Base-by-base conservation (phyloP, 768 basidiomycete species). In the Suillus tomentosus region DNA sequence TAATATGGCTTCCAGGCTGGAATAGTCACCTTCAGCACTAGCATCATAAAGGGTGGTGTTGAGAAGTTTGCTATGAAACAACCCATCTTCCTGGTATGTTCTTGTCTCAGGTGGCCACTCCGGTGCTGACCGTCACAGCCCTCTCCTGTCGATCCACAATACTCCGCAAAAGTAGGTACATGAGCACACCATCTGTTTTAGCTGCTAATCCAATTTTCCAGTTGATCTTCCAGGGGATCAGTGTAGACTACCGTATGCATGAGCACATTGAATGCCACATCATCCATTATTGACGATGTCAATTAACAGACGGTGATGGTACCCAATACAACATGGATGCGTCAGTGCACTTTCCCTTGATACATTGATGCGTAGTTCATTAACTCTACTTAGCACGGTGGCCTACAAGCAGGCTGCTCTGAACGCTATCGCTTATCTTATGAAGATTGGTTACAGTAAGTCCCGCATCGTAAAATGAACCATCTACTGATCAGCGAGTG, bases 361-460 rank as follows among this genome's bases (percentile, higher is more conserved):
- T n/a, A 14, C 17, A 54, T 14, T 19, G 9, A 54, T 39, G 22
- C 0, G 2, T 27, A 47, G 57, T 50, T 53, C 59, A n/a, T 11
- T 22, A 1, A n/a, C 24, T 40, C 37, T 58, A n/a, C 5, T 13
- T 36, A 89, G 87, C 0, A 85, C 89, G 24, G 88, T 90, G 19
- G 90, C 91, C 3, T 92, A 89, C 73, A 91, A 92, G 71, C 89
- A 90, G 75, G 91, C 91, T 6, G 89, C 91, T 0, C 76, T 91
- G 62, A 91, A 91, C 68, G 83, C 88, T 2, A 92, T 93, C 60
- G 82, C 83, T 2, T 92, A 93, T 72, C 79, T 93, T 51, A 53
- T 45, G n/a, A 63, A 89, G 85, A 78, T 91, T 59, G 90, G 90
- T 27, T 91, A 91, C 68, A 90, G 88, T 89, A 69, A 68, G 87